These are phyloP conservation scores for Ceriops tagal DNA, from an alignment of 345 rosid genomes.

Conservation along the genomic window DNA sequence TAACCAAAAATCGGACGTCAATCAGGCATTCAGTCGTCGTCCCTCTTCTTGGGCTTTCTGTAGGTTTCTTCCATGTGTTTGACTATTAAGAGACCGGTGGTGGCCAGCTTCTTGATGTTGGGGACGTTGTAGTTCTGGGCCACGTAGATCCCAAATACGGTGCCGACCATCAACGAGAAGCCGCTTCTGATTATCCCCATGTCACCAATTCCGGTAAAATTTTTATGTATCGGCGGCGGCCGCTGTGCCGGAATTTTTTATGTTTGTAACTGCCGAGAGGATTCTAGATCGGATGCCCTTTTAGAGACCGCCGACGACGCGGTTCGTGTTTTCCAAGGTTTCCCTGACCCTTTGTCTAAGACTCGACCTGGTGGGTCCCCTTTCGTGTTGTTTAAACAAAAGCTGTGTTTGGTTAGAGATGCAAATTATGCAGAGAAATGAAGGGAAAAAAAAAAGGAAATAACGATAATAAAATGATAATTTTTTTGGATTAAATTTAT, in stretches of 20 bases:
- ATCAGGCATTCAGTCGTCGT: slow-evolving; percentile 21
- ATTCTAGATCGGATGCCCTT: too few species aligned
- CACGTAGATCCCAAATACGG: slow-evolving; percentile 48
- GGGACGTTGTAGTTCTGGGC: slow-evolving; percentile 77
- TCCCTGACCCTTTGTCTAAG: slow-evolving; percentile 9
- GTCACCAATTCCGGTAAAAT: background rate
- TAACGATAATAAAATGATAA: too few species aligned
- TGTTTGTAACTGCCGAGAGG: too few species aligned
- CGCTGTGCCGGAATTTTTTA: too few species aligned
- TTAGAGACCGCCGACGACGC: too few species aligned
- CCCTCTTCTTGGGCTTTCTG: slow-evolving; percentile 56
- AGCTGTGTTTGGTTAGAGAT: too few species aligned
- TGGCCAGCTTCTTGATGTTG: slow-evolving; percentile 44
- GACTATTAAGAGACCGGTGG: slow-evolving; percentile 41
- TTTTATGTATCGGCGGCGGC: too few species aligned
- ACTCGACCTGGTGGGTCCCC: too few species aligned
- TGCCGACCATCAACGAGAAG: slow-evolving; percentile 46
- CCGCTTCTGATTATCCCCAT: slow-evolving; percentile 56
- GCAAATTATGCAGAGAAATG: too few species aligned
- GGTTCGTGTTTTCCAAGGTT: slow-evolving; percentile 1
- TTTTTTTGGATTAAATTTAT: too few species aligned
- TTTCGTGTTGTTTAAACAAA: too few species aligned
- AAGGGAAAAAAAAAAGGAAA: too few species aligned
- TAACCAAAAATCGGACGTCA: background rate
- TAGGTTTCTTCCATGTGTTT: slow-evolving; percentile 61